A percentile compares a stretch with the other conserved stretches of the same genome.
phyloP scores from a whole-genome alignment of 306 rosid genomes.

The Sicyos edulis region DNA sequence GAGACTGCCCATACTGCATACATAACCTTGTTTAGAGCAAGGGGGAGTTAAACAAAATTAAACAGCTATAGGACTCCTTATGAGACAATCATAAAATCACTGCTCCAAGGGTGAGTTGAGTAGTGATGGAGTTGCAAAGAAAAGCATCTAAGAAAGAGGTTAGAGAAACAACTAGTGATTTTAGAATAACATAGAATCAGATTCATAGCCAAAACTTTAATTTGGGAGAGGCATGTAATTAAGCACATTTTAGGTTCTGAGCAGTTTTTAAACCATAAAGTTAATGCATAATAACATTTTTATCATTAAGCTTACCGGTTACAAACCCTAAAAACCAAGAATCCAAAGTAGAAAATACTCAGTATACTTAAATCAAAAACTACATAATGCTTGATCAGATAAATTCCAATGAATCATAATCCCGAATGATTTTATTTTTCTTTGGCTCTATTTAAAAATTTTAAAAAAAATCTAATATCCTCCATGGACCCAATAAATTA shows the following conservation, averaged over 20 bases:
- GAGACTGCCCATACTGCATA: neutral
- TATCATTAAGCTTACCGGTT: neutral
- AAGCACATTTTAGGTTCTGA: neutral
- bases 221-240: neutral
- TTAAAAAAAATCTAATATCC: too few relatives aligned
- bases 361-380: conserved; percentile 1
- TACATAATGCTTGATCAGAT: neutral
- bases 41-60: neutral
- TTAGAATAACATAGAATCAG: neutral
- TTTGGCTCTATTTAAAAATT: neutral
- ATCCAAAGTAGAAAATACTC: conserved; percentile 1
- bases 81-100: neutral
- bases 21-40: neutral
- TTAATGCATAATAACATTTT: neutral
- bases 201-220: neutral
- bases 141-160: too few relatives aligned
- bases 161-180: neutral
- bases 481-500: neutral
- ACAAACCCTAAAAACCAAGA: neutral
- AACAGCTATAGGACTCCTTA: neutral
- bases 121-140: neutral
- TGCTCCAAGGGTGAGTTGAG: conserved; percentile 9
- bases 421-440: neutral
- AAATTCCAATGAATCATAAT: neutral
- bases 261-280: neutral